Evolutionary conservation across 768 basidiomycete genomes (phyloP), one percentile per base, ranked within the genome.

Genomic region (Lactifluus hygrophoroides): DNA sequence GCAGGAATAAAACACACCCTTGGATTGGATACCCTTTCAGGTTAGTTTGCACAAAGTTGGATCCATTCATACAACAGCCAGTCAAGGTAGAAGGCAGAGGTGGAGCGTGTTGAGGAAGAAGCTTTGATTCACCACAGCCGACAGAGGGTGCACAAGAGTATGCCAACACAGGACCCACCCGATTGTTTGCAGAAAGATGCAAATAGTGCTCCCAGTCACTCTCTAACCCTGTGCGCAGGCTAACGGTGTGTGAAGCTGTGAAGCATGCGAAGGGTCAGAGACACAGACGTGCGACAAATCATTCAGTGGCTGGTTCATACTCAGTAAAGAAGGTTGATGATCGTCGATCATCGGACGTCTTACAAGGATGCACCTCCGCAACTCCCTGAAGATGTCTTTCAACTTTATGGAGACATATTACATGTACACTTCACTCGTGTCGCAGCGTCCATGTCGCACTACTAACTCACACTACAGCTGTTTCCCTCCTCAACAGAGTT

Each of bases 261-360:
- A n/a, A n/a, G n/a, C n/a, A n/a, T n/a, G n/a, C n/a, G n/a, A n/a
- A 30, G 58, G n/a, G 19, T 60, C 53, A 17, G 58, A 51, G 38
- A 46, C 27, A 46, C 27, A 48, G 35, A 35, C 27, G 21, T 57
- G 53, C 34, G 32, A 17, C 25, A 45, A 44, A 47, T 49, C 45
- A 13, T 48, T 44, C 52, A 40, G 25, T 27, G 60, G 40, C 25
- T 62, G 56, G 27, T 55, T 65, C 51, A 54, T 30, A 55, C 30
- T 34, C 23, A 61, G 34, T 7, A 48, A 34, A 28, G 54, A 25
- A 40, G 48, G n/a, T n/a, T n/a, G n/a, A n/a, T n/a, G n/a, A n/a
- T n/a, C n/a, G n/a, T n/a, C n/a, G n/a, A n/a, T n/a, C n/a, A n/a
- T n/a, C n/a, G n/a, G n/a, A n/a, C n/a, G n/a, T n/a, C n/a, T n/a